These are phyloP conservation scores for Pythium chondricola DNA, from an alignment of 352 stramenopile genomes.

Conservation along the genomic window DNA sequence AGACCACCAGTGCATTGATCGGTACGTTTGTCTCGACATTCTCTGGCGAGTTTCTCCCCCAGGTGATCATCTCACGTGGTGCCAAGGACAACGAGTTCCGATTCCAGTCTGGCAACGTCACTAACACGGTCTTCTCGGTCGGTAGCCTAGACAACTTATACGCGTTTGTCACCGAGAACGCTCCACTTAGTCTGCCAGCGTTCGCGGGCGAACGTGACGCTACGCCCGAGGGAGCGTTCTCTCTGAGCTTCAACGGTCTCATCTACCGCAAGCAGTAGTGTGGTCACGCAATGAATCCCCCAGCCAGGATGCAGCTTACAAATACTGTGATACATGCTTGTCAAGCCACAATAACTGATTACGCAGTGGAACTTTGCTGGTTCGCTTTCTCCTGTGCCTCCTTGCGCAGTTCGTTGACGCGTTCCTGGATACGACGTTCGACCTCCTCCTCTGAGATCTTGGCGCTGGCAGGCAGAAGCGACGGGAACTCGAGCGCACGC, in stretches of 20 bases:
- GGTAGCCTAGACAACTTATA: neutral
- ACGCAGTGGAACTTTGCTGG: too few relatives aligned
- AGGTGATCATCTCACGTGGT: slow-evolving; percentile 16
- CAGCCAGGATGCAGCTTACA: too few relatives aligned
- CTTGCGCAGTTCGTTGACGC: slow-evolving; percentile 57
- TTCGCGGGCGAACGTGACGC: too few relatives aligned
- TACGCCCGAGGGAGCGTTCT: too few relatives aligned
- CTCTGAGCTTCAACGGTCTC: too few relatives aligned
- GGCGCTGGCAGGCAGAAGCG: slow-evolving; percentile 55
- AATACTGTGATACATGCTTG: too few relatives aligned
- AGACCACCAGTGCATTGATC: slow-evolving; percentile 21
- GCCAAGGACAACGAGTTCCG: neutral
- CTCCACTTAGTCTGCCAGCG: too few relatives aligned
- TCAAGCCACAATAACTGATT: too few relatives aligned
- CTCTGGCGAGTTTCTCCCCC: slow-evolving; percentile 31
- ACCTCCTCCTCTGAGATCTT: slow-evolving; percentile 77
- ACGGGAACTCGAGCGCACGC: slow-evolving; percentile 55
- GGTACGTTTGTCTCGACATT: slow-evolving; percentile 31
- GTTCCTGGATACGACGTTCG: slow-evolving; percentile 65
- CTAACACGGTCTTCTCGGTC: neutral
- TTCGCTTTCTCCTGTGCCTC: slow-evolving; percentile 23
- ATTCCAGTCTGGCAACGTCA: neutral
- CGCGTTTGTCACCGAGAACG: too few relatives aligned
- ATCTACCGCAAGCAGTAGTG: too few relatives aligned
- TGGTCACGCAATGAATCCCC: too few relatives aligned